phyloP scores from a whole-genome alignment of 2,329 filamentous ascomycete genomes.

The Colletotrichum abscissum region DNA sequence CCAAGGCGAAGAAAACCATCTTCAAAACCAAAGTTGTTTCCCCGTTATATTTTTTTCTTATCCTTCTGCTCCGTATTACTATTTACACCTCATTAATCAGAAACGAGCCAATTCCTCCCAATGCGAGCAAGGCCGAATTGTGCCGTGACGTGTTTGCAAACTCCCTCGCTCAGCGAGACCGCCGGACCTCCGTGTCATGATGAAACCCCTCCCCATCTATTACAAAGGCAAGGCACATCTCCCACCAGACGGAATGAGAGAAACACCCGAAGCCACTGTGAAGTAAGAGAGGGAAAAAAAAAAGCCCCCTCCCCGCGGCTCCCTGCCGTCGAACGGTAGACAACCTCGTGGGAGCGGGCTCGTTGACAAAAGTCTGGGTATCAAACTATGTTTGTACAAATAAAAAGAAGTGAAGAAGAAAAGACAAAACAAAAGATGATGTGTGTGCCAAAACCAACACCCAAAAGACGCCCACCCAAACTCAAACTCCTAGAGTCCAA shows the following conservation, averaged over 20 bases:
- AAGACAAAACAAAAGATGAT: constrained; percentile 5
- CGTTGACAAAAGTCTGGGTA: constrained; percentile 29
- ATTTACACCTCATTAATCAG: constrained; percentile 8
- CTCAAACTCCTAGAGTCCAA: constrained; percentile 16
- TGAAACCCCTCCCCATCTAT: not conserved
- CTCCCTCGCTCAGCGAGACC: not conserved
- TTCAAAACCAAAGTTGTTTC: not conserved
- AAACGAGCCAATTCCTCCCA: too few species aligned
- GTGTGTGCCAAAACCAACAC: not conserved
- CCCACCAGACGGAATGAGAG: not conserved
- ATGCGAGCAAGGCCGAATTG: not conserved
- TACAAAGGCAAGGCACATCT: not conserved
- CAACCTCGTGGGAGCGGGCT: not conserved
- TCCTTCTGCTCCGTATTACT: not conserved
- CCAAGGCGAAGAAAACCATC: not conserved
- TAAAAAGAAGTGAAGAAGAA: constrained; percentile 1
- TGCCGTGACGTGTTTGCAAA: not conserved
- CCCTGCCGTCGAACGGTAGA: not conserved
- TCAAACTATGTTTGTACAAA: constrained; percentile 33
- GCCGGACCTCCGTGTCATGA: not conserved
- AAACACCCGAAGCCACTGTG: not conserved
- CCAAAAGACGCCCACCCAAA: constrained; percentile 13
- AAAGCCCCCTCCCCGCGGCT: not conserved
- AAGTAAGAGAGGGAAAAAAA: not conserved
- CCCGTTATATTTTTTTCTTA: not conserved